Conservation (phyloP, 768 basidiomycete genomes). For the Agaricus blazei region DNA sequence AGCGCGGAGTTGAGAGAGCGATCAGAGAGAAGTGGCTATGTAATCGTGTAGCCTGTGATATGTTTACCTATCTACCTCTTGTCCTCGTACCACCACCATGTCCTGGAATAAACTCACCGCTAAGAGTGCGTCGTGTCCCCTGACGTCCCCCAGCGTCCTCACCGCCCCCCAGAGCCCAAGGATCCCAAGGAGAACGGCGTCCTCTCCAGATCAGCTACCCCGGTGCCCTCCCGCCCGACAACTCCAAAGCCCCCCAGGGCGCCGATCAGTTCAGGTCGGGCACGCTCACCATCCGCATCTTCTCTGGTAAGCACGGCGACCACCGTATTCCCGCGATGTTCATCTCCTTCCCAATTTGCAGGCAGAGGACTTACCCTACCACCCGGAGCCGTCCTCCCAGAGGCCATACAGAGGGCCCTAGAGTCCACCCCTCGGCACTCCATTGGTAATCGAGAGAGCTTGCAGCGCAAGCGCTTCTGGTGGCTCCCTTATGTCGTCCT, state of each 20-base stretch:
- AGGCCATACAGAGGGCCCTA: conserved; percentile 79
- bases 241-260: conserved; percentile 59
- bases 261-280: conserved; percentile 76
- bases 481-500: conserved; percentile 97
- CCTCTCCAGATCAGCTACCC: conserved; percentile 74
- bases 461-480: conserved; percentile 92
- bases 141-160: conserved; percentile 6
- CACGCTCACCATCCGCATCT: conserved; percentile 93
- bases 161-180: conserved; percentile 47
- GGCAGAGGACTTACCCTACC: conserved; percentile 82
- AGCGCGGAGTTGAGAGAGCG: conserved; percentile 2
- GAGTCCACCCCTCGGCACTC: conserved; percentile 54
- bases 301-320: conserved; percentile 60
- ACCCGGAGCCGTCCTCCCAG: conserved; percentile 73
- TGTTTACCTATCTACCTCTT: conserved; percentile 1
- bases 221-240: conserved; percentile 75
- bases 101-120: conserved; percentile 47
- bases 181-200: conserved; percentile 67
- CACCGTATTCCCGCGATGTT: neutral
- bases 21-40: conserved; percentile 11
- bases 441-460: conserved; percentile 79
- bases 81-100: conserved; percentile 26
- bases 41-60: neutral
- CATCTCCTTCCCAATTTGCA: conserved; percentile 17
- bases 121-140: conserved; percentile 30